phyloP scores from a whole-genome alignment of 2,329 filamentous ascomycete genomes.

The Drechslerella coelobrocha region DNA sequence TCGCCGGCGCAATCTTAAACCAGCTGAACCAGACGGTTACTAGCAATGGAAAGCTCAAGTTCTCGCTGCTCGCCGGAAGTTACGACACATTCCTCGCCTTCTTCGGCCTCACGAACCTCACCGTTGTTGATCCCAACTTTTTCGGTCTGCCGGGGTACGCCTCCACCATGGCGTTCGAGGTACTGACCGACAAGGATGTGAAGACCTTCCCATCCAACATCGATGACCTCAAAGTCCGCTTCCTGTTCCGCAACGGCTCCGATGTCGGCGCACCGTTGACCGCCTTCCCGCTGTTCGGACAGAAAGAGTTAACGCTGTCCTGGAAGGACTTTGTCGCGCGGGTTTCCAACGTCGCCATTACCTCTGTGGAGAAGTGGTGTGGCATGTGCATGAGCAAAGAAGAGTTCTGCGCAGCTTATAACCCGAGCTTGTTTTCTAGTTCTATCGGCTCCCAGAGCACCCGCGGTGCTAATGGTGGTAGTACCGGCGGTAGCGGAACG shows the following conservation, averaged over 20 bases:
- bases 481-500: conserved; percentile 16
- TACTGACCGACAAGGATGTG: conserved; percentile 62
- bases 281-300: conserved; percentile 65
- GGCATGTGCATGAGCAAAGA: conserved; percentile 48
- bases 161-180: conserved; percentile 79
- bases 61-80: conserved; percentile 65
- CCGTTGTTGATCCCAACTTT: conserved; percentile 68
- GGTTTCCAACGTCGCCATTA: conserved; percentile 50
- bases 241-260: conserved; percentile 65
- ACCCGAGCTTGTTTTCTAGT: conserved; percentile 16
- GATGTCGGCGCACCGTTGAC: conserved; percentile 59
- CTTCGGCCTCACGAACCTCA: conserved; percentile 63
- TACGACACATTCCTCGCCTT: conserved; percentile 66
- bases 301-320: conserved; percentile 32
- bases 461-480: background rate
- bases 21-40: conserved; percentile 61
- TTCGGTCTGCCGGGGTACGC: conserved; percentile 83
- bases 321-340: conserved; percentile 51
- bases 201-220: conserved; percentile 48
- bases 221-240: conserved; percentile 64
- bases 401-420: conserved; percentile 45
- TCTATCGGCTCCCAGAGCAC: conserved; percentile 10
- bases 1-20: conserved; percentile 61
- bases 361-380: conserved; percentile 52
- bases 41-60: conserved; percentile 60